Evolutionary conservation across 805 yeast species (phyloP).

Genomic region (Blastobotrys chiropterorum): DNA sequence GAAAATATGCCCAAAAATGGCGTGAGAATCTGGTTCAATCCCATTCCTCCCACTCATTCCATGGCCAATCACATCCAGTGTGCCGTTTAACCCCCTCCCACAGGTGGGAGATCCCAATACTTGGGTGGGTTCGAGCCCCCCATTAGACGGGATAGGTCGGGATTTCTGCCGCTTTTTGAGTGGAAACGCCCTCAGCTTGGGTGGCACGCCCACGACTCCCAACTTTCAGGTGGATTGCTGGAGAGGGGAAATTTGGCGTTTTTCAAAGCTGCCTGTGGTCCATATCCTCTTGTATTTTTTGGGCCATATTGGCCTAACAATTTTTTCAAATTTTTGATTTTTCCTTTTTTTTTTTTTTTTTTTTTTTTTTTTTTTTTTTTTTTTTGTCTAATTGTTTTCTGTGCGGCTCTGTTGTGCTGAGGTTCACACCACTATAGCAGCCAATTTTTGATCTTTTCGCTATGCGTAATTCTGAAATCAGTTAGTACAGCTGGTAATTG

Average conservation of each 20-base stretch:
- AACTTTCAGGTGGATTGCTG: background rate
- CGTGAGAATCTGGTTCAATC: too few relatives aligned
- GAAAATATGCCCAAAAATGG: too few relatives aligned
- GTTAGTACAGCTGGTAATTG: too few relatives aligned
- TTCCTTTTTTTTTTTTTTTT: too few relatives aligned
- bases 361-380: too few relatives aligned
- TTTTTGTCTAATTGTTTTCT: too few relatives aligned
- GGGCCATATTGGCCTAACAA: too few relatives aligned
- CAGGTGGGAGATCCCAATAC: background rate
- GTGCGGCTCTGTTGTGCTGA: too few relatives aligned
- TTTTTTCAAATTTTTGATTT: background rate
- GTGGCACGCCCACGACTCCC: background rate
- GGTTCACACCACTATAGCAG: too few relatives aligned
- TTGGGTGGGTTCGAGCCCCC: background rate
- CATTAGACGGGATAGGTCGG: too few relatives aligned
- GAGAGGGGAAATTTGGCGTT: background rate
- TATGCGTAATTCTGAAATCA: too few relatives aligned
- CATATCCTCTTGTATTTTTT: background rate
- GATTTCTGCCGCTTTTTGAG: background rate
- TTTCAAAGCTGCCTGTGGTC: background rate
- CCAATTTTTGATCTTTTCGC: too few relatives aligned
- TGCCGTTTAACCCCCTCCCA: background rate
- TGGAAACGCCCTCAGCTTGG: background rate
- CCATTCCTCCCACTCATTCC: background rate
- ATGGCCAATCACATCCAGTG: background rate